Evolutionary conservation across 768 basidiomycete species (phyloP).

Genomic region (Xanthoconium stramineum): DNA sequence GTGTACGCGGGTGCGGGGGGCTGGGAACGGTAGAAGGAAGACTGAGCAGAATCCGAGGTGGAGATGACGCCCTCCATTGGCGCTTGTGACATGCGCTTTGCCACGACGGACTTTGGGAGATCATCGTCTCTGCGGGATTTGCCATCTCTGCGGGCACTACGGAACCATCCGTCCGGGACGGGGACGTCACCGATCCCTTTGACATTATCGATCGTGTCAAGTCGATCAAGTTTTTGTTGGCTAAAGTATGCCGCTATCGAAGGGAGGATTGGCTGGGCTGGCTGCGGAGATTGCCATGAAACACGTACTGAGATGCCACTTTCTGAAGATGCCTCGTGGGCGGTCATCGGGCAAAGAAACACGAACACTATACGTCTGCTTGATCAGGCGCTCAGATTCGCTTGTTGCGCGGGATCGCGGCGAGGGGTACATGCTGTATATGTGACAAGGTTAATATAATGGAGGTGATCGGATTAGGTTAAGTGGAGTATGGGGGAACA

Average conservation of each 20-base stretch:
- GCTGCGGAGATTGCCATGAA: slow-evolving; percentile 31
- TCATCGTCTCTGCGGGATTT: slow-evolving; percentile 37
- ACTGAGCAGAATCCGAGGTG: slow-evolving; percentile 16
- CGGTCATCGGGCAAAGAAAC: slow-evolving; percentile 45
- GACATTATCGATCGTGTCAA: slow-evolving; percentile 70
- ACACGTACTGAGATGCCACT: slow-evolving; percentile 53
- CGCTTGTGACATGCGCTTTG: slow-evolving; percentile 33
- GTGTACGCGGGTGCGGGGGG: slow-evolving; percentile 23
- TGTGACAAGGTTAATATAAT: slow-evolving; percentile 15
- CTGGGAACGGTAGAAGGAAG: slow-evolving; percentile 24
- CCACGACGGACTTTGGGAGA: slow-evolving; percentile 48
- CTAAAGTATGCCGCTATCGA: slow-evolving; percentile 78
- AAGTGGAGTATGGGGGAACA: slow-evolving; percentile 11
- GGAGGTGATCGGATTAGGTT: slow-evolving; percentile 32
- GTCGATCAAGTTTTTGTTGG: slow-evolving; percentile 66
- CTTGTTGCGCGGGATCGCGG: slow-evolving; percentile 39
- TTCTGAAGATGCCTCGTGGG: slow-evolving; percentile 40
- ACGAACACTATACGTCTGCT: slow-evolving; percentile 53
- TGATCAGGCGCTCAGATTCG: slow-evolving; percentile 45
- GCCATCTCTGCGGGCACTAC: slow-evolving; percentile 71
- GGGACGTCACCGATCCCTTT: slow-evolving; percentile 59
- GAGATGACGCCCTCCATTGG: slow-evolving; percentile 30
- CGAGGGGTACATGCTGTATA: slow-evolving; percentile 36
- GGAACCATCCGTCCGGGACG: slow-evolving; percentile 77
- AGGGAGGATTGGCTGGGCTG: slow-evolving; percentile 6